Evolutionary conservation across 2,329 filamentous ascomycete genomes (phyloP), one percentile per base, ranked within the genome.

Genomic region (Colletotrichum lentis): DNA sequence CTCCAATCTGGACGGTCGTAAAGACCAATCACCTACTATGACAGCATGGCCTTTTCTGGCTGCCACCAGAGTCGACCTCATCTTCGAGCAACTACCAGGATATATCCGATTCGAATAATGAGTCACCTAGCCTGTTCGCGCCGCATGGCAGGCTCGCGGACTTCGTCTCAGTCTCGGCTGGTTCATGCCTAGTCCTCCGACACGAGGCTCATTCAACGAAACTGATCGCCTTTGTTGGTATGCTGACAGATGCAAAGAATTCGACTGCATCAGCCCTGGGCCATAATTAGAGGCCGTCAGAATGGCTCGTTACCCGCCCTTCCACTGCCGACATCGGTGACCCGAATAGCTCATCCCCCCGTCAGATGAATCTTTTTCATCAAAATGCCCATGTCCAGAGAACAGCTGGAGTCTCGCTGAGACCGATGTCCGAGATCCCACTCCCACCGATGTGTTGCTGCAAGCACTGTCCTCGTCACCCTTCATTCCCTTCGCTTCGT

Each of bases 401-500:
- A 57, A 11, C 58, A 57, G 14, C 35, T 64, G 16, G 44, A 44
- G 22, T 55, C 81, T 86, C 64, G 72, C 79, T 55, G 74, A 78
- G 68, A 83, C 78, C 11, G 80, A 84, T 69, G 79, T 82, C 43
- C 73, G 73, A 49, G 69, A 74, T 3, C 75, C 79, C 46, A 79
- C 86, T 60, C 73, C 80, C 3, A 67, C 76, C 3, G 77, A 78
- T 22, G 59, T 75, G 37, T 78, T 83, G 60, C 68, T 73, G 2
- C 73, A 78, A 0, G 77, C 79, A 35, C 73, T 85, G 37, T 72
- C 74, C 10, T 73, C 75, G n/a, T 72, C 81, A 8, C 85, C 84
- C 8, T 86, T 87, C 73, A 71, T 85, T 69, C 72, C 76, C 61
- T 74, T 82, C 35, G 78, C 77, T 31, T 81, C 82, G 43, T 82